Conservation (phyloP, 2,329 filamentous ascomycete genomes). For the Botrytis fabae region DNA sequence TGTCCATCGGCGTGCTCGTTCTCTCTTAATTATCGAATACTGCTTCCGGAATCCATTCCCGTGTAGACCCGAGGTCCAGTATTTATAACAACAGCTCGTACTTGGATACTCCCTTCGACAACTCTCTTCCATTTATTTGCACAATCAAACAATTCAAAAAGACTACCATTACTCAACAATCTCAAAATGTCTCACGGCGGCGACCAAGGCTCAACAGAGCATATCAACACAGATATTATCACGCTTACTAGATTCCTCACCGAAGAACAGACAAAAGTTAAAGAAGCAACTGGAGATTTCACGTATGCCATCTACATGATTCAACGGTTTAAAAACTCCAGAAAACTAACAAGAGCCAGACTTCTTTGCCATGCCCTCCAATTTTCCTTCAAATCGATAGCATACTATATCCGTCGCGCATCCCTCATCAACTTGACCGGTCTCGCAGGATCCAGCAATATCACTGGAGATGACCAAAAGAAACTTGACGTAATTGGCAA, state of each 20-base stretch:
- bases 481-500: slow-evolving; percentile 99
- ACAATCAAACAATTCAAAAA: slow-evolving; percentile 12
- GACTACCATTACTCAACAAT: slow-evolving; percentile 13
- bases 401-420: slow-evolving; percentile 97
- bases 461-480: slow-evolving; percentile 97
- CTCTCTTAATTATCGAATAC: slow-evolving; percentile 6
- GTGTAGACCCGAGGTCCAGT: slow-evolving; percentile 37
- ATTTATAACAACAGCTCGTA: slow-evolving; percentile 20
- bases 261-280: slow-evolving; percentile 91
- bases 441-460: slow-evolving; percentile 91
- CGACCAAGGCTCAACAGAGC: slow-evolving; percentile 56
- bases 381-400: slow-evolving; percentile 99
- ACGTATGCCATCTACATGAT: slow-evolving; percentile 62
- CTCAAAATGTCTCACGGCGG: slow-evolving; percentile 35
- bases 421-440: slow-evolving; percentile 94
- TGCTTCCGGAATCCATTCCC: slow-evolving; percentile 29
- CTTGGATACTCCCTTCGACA: background rate
- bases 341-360: slow-evolving; percentile 48
- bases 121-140: background rate
- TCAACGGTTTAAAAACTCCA: background rate
- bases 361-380: slow-evolving; percentile 96
- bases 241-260: slow-evolving; percentile 94
- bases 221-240: slow-evolving; percentile 93
- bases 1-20: background rate
- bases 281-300: slow-evolving; percentile 96